Base-by-base conservation (phyloP, 345 rosid genomes). In the Conringia planisiliqua region DNA sequence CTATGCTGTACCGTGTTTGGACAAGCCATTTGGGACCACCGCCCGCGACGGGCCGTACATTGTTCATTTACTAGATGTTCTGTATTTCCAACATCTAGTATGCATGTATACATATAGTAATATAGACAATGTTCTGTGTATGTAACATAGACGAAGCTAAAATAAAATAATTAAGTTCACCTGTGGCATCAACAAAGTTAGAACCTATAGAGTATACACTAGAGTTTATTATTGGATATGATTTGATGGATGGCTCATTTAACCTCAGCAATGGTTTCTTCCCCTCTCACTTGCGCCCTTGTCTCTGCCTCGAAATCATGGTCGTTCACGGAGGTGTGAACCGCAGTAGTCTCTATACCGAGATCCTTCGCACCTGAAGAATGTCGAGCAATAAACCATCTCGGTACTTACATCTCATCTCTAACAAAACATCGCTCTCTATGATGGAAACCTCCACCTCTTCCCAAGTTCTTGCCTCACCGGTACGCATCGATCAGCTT, bases 361-460 rank as follows among this genome's bases (percentile, higher is more conserved):
- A 86, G 83, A 10, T 89, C 96, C 43, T 93, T 81, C 90, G 79
- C 79, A 82, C 79, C 74, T 84, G 90, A 92, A 92, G 94, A 18
- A 92, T 82, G 44, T 92, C 88, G 2, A 96, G 87, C 80, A 96
- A 74, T 75, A 92, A 51, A 46, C 98, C 98, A 68, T 89, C 99
- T 56, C 83, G 83, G 17, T 87, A 81, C 22, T 69, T 83, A 32
- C 98, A 96, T 62, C 87, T 85, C 80, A 96, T 67, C 85, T 96
- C 99, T 66, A 96, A 35, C 81, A 96, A 72, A 11, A 86, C 97
- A 39, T 92, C 91, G 18, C 87, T 80, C 83, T 90, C 99, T 62
- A 96, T 96, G 42, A 96, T 96, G 8, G 99, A 96, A 74, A 96
- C 99, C 76, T 96, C 94, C 18, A 96, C 86, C 7, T 78, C 76